A percentile compares a stretch with the other conserved stretches of the same genome.
Conservation (phyloP, 495 filamentous ascomycete genomes). For the Podospora sp. region DNA sequence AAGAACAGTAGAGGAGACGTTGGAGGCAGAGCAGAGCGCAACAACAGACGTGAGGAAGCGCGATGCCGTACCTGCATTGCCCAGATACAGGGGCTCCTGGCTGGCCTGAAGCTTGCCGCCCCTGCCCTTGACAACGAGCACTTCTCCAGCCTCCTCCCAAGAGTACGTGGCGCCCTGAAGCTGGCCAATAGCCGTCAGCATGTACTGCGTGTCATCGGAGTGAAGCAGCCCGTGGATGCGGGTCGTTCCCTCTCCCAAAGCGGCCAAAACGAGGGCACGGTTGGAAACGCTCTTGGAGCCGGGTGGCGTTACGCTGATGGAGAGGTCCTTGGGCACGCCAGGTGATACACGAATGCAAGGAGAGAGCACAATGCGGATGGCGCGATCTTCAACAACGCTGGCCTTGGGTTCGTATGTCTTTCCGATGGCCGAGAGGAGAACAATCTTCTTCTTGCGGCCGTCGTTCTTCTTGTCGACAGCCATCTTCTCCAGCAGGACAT, state of each 20-base stretch:
- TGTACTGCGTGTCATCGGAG: conserved; percentile 96
- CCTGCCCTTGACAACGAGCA: conserved; percentile 86
- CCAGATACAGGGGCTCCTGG: conserved; percentile 79
- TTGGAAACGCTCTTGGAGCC: conserved; percentile 99
- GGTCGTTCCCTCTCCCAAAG: conserved; percentile 83
- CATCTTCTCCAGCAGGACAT: conserved; percentile 88
- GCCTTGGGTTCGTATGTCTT: conserved; percentile 83
- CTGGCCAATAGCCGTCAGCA: conserved; percentile 83
- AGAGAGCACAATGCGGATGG: conserved; percentile 82
- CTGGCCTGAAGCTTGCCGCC: conserved; percentile 82
- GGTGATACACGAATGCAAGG: conserved; percentile 75
- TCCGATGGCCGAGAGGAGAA: conserved; percentile 91
- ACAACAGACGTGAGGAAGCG: conserved; percentile 94
- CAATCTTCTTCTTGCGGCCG: conserved; percentile 92
- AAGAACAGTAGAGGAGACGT: conserved; percentile 69
- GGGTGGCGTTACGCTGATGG: conserved; percentile 80
- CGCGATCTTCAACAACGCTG: conserved; percentile 80
- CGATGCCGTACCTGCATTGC: conserved; percentile 95
- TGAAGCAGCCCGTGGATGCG: conserved; percentile 89
- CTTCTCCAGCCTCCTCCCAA: conserved; percentile 91
- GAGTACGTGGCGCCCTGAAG: conserved; percentile 88
- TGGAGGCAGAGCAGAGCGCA: conserved; percentile 71
- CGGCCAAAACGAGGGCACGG: conserved; percentile 87
- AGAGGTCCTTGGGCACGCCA: conserved; percentile 61
- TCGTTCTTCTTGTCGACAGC: conserved; percentile 99